These are phyloP conservation scores for Rubia occidens DNA, from an alignment of 305 asterid genomes.

Conservation along the genomic window DNA sequence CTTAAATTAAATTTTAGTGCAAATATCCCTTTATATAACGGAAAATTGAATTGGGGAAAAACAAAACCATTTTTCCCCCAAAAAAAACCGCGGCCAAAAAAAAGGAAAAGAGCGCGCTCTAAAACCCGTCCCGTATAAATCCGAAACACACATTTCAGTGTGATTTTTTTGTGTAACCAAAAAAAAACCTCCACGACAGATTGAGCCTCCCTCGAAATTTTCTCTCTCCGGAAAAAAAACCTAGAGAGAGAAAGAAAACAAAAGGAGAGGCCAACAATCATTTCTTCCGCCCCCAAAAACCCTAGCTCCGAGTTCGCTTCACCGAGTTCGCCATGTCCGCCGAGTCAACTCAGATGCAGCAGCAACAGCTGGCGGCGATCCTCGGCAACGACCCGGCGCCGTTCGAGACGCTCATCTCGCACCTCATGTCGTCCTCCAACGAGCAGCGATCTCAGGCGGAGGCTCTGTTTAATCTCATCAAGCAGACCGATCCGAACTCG, in stretches of 20 bases:
- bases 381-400: conserved; percentile 65
- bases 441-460: conserved; percentile 80
- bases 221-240: background rate
- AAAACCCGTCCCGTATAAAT: conserved; percentile 12
- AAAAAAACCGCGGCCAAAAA: background rate
- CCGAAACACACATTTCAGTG: conserved; percentile 7
- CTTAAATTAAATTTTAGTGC: no score
- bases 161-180: conserved; percentile 14
- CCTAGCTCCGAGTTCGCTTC: conserved; percentile 9
- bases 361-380: conserved; percentile 59
- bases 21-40: no score
- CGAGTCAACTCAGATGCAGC: conserved; percentile 56
- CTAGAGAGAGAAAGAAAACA: background rate
- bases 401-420: conserved; percentile 63
- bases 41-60: no score
- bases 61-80: background rate
- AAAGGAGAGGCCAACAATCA: background rate
- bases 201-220: conserved; percentile 14
- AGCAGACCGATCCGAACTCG: conserved; percentile 76
- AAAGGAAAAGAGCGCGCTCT: conserved; percentile 4
- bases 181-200: background rate
- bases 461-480: conserved; percentile 55
- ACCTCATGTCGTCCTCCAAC: conserved; percentile 67
- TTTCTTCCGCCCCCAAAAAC: conserved; percentile 12
- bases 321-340: conserved; percentile 33